These are phyloP conservation scores for Glutinoglossum americanum DNA, from an alignment of 495 filamentous ascomycete genomes.

Conservation along the genomic window DNA sequence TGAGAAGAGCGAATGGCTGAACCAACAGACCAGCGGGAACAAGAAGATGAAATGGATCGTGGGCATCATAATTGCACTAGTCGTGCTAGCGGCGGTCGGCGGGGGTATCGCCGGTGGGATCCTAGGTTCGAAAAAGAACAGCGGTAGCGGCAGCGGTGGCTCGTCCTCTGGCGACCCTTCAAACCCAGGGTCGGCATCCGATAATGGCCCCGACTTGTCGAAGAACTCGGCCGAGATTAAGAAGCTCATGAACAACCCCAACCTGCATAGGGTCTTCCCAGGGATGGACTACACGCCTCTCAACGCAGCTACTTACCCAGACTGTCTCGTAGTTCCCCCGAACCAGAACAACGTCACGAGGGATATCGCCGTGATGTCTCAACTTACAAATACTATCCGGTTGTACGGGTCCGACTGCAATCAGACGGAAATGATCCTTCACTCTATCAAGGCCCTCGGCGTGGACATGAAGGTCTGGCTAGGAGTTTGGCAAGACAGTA, in stretches of 20 bases:
- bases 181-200: slow-evolving; percentile 1
- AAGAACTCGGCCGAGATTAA: slow-evolving; percentile 64
- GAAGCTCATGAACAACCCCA: slow-evolving; percentile 50
- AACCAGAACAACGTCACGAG: slow-evolving; percentile 87
- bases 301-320: slow-evolving; percentile 63
- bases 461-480: slow-evolving; percentile 83
- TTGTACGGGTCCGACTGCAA: slow-evolving; percentile 97
- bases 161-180: slow-evolving; percentile 2
- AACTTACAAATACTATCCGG: slow-evolving; percentile 73
- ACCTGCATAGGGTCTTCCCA: slow-evolving; percentile 83
- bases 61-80: slow-evolving; percentile 31
- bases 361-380: slow-evolving; percentile 77
- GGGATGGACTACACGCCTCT: slow-evolving; percentile 95
- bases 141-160: slow-evolving; percentile 9
- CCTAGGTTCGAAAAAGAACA: slow-evolving; percentile 25
- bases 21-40: slow-evolving; percentile 31
- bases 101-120: slow-evolving; percentile 64
- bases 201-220: slow-evolving; percentile 43
- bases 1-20: slow-evolving; percentile 37
- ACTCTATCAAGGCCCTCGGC: slow-evolving; percentile 52
- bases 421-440: slow-evolving; percentile 84
- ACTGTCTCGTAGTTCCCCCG: slow-evolving; percentile 55
- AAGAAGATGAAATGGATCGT: slow-evolving; percentile 57
- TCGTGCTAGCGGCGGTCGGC: slow-evolving; percentile 47
- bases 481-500: slow-evolving; percentile 80